These are phyloP conservation scores for Chlorella sp. DNA, from an alignment of 139 green algal species.

Conservation along the genomic window DNA sequence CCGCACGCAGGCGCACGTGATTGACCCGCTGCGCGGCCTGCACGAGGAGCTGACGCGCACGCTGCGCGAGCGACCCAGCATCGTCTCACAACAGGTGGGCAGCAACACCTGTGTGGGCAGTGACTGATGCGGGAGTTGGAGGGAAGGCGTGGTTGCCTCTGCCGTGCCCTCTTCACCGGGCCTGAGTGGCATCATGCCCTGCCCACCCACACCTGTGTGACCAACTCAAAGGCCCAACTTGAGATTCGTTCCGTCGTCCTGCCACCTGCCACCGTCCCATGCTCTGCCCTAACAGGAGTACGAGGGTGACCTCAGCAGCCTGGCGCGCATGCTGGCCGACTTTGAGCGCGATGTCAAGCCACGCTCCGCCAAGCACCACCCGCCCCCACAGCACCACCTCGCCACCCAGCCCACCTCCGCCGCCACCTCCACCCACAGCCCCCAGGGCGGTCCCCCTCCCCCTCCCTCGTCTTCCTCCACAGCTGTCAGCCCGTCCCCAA, in stretches of 20 bases:
- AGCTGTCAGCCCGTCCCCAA: no score
- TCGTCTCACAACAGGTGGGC: conserved; percentile 31
- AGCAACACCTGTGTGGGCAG: no score
- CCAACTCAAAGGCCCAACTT: no score
- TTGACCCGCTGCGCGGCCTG: conserved; percentile 54
- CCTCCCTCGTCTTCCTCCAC: background rate
- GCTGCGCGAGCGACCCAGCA: conserved; percentile 54
- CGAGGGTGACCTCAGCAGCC: conserved; percentile 53
- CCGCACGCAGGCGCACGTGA: conserved; percentile 48
- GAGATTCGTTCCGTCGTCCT: no score
- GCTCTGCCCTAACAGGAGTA: conserved; percentile 65
- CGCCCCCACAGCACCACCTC: background rate
- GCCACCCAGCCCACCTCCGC: background rate
- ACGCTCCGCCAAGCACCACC: background rate
- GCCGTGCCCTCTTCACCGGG: no score
- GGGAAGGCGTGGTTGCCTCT: background rate
- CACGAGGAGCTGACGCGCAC: conserved; percentile 77
- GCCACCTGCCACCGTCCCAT: no score
- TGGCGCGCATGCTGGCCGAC: conserved; percentile 75
- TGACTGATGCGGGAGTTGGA: no score
- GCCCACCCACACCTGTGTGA: no score
- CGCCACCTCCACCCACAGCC: background rate
- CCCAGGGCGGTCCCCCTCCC: no score
- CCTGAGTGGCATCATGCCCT: no score
- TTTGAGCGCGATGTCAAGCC: conserved; percentile 57